Conservation (phyloP, 2,329 filamentous ascomycete species). For the Colletotrichum incanum region DNA sequence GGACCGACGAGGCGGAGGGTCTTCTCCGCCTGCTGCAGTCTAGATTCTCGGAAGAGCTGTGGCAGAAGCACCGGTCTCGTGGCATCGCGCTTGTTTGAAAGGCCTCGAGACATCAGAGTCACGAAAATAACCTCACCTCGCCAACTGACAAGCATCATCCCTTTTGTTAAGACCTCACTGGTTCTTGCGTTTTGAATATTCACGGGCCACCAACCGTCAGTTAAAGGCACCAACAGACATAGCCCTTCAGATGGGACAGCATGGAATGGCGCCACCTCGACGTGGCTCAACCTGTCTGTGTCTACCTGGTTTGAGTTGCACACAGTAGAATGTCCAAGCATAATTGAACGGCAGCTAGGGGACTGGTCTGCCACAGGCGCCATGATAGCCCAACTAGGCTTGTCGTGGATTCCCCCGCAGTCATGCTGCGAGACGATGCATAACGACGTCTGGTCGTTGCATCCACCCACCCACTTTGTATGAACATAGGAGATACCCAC, state of each 20-base stretch:
- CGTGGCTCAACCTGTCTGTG: background rate
- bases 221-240: background rate
- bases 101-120: no score
- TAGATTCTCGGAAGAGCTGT: conserved; percentile 50
- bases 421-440: background rate
- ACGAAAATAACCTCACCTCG: background rate
- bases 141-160: background rate
- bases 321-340: background rate
- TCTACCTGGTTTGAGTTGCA: background rate
- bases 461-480: background rate
- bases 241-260: background rate
- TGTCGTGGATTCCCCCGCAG: background rate
- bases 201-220: background rate
- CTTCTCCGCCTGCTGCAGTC: conserved; percentile 57
- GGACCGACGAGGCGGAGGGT: conserved; percentile 58
- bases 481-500: conserved; percentile 19
- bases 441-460: background rate
- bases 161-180: background rate
- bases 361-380: background rate
- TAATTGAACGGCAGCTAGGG: background rate
- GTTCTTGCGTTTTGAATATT: no score
- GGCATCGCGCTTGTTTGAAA: conserved; percentile 1
- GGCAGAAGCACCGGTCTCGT: conserved; percentile 7
- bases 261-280: background rate
- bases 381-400: background rate